Conservation (phyloP, 148 eudicot genomes). For the Suaeda aralocaspica region DNA sequence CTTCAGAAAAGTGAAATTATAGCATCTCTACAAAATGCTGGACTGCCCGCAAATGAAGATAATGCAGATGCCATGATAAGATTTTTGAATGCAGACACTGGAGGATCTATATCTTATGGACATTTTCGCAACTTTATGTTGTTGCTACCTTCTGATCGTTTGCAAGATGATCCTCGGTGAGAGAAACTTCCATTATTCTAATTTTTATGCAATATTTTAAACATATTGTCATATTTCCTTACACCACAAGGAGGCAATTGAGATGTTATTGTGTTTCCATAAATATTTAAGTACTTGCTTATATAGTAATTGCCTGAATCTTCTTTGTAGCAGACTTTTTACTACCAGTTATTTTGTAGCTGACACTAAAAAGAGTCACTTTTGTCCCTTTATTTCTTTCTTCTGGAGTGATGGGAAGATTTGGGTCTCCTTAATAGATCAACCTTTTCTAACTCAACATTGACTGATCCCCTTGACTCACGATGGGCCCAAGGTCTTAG, state of each 20-base stretch:
- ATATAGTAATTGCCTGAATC: too few relatives aligned
- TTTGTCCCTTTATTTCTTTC: neutral
- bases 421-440: neutral
- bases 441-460: neutral
- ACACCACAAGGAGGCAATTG: neutral
- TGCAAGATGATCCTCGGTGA: slow-evolving; percentile 98
- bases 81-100: slow-evolving; percentile 77
- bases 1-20: slow-evolving; percentile 84
- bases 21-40: slow-evolving; percentile 80
- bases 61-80: slow-evolving; percentile 98
- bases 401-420: neutral
- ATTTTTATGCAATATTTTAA: neutral
- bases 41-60: slow-evolving; percentile 95
- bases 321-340: neutral
- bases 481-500: neutral
- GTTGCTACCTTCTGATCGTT: slow-evolving; percentile 86
- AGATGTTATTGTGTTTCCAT: neutral
- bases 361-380: too few relatives aligned
- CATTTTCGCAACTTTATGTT: slow-evolving; percentile 97
- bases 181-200: slow-evolving; percentile 12
- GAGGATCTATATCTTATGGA: slow-evolving; percentile 91
- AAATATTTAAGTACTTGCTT: too few relatives aligned
- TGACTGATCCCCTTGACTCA: neutral
- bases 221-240: neutral
- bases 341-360: neutral